Evolutionary conservation across 371 early-diverging fungal species (phyloP), one percentile per base, ranked within the genome.

Genomic region (Mortierella sp.): DNA sequence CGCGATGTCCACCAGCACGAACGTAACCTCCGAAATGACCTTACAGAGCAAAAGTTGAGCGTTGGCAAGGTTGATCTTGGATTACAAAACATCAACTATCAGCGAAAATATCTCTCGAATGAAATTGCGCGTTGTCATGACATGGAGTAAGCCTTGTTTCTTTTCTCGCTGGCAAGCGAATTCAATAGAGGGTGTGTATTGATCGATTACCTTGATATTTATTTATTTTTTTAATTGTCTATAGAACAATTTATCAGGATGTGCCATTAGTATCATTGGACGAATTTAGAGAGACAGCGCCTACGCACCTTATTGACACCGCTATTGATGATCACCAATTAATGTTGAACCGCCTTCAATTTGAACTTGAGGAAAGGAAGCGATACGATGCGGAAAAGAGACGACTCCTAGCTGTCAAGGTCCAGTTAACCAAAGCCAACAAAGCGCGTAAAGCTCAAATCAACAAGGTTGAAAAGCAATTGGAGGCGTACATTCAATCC

Each of bases 101-200:
- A 76, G 47, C 72, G 83, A 43, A 81, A 81, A 76, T 81, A 81
- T 55, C 76, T 81, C 24, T 26, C 69, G 55, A 72, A 72, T 49
- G 83, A 81, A 70, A 81, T 81, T 54, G 76, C 83, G 12, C 83
- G 83, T 43, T 81, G 83, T 66, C 76, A 66, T 14, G 83, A 72
- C 47, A 75, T 81, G 76, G 73, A 81, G 83, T 81, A 81, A 39
- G 83, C 49, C 57, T 24, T 40, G 16, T 43, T 49, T 16, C 11
- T 28, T 39, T 32, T 43, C 16, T 9, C 20, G 10, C 20, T 49
- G 60, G 24, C 24, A 20, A 39, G 35, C 22, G 20, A 28, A 16
- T 37, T 18, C 22, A 18, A 5, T 20, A 24, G 22, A 45, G 11
- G 22, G 24, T n/a, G n/a, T n/a, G 45, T 20, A 22, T 39, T 47